Evolutionary conservation across 257 asterid species (phyloP), one percentile per base, ranked within the genome.

Genomic region (Petrea volubilis): DNA sequence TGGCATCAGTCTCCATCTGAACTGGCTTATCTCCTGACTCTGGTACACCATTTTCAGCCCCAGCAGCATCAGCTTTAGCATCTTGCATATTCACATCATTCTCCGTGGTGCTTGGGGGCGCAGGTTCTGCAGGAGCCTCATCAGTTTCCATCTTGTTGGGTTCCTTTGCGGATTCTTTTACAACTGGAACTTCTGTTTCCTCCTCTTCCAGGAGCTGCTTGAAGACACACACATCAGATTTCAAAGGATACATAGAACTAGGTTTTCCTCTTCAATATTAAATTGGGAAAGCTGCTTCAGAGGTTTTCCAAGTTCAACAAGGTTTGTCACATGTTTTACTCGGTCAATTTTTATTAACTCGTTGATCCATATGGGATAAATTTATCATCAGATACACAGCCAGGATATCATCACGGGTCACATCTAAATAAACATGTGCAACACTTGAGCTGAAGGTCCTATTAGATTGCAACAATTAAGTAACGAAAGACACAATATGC

Each of bases 131-230:
- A 53, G 78, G 77, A 73, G 67, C 44, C 21, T 84, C 94, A 13
- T 90, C 94, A 1, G 92, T 86, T 70, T 95, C 99, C 98, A 95
- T 88, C 80, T 82, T 84, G 67, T 79, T 49, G 0, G 96, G 51
- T 60, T 80, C 98, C 80, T 90, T 87, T 12, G 74, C 64, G 18
- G 86, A 47, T 52, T 82, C 96, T 66, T 89, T 86, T 15, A 70
- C 76, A 24, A 90, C 85, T 13, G 92, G 89, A 64, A 90, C 88
- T 74, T 88, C 96, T 15, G 68, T 63, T 78, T 90, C 99, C 63
- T 95, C 99, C 85, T 89, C 99, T 74, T 94, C 98, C 76, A 95
- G 76, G 24, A 95, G 90, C 99, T 95, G 80, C 58, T 27, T 31
- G 33, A 77, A 49, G 36, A 74, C 20, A 20, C 36, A 64, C 27